phyloP scores from a whole-genome alignment of 2,329 filamentous ascomycete species.

The Teratosphaeria viscida region DNA sequence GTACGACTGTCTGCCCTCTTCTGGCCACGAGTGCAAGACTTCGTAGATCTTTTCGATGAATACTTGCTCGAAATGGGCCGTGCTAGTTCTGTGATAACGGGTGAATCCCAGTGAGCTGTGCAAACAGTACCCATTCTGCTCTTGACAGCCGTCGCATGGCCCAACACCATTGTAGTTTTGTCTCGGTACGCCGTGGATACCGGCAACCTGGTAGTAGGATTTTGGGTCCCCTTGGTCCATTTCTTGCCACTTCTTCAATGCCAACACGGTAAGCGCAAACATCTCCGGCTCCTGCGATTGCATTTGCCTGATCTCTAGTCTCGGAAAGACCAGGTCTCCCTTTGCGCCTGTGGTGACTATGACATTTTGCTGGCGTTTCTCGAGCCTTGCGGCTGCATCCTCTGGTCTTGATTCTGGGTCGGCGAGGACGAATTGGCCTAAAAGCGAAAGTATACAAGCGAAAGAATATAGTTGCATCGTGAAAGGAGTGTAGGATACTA shows the following conservation, averaged over 20 bases:
- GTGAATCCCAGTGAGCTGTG: constrained; percentile 26
- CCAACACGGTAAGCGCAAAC: constrained; percentile 16
- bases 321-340: constrained; percentile 11
- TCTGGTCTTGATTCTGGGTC: background rate
- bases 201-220: constrained; percentile 18
- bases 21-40: constrained; percentile 3
- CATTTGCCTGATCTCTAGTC: constrained; percentile 18
- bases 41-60: constrained; percentile 19
- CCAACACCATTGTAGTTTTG: constrained; percentile 20
- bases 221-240: constrained; percentile 8
- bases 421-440: background rate
- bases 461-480: background rate
- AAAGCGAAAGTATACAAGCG: background rate
- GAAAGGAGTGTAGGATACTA: background rate
- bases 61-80: constrained; percentile 25
- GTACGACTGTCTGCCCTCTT: constrained; percentile 13
- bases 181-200: constrained; percentile 24
- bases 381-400: constrained; percentile 4
- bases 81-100: constrained; percentile 24
- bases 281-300: constrained; percentile 12
- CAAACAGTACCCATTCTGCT: constrained; percentile 25
- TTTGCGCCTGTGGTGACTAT: constrained; percentile 10
- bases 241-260: constrained; percentile 14
- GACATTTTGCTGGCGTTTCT: constrained; percentile 5
- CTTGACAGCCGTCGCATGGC: constrained; percentile 16